These are phyloP conservation scores for Silybum marianum DNA, from an alignment of 129 eudicot genomes.

Conservation along the genomic window DNA sequence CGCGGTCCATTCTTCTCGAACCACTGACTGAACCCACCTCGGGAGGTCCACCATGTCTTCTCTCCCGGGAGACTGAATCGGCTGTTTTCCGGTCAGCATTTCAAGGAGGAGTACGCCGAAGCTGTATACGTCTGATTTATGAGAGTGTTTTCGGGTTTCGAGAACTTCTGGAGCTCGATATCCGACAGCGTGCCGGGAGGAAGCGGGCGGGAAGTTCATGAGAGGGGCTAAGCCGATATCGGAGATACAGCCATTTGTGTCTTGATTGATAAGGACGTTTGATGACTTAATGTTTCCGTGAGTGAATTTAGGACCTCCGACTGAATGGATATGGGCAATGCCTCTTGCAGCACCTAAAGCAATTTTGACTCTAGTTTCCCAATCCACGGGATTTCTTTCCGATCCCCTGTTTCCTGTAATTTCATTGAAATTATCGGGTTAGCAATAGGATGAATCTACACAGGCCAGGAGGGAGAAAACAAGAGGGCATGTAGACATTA, in stretches of 20 bases:
- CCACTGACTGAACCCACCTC: slow-evolving; percentile 93
- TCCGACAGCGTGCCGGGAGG: slow-evolving; percentile 64
- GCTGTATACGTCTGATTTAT: slow-evolving; percentile 88
- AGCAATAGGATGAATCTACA: too few relatives aligned
- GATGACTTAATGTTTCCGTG: slow-evolving; percentile 87
- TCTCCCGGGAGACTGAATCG: slow-evolving; percentile 74
- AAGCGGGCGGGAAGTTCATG: slow-evolving; percentile 65
- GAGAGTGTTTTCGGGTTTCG: slow-evolving; percentile 73
- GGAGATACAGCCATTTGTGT: slow-evolving; percentile 60
- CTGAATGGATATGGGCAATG: slow-evolving; percentile 68
- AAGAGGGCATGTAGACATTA: too few relatives aligned
- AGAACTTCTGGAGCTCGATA: slow-evolving; percentile 89
- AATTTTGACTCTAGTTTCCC: slow-evolving; percentile 78
- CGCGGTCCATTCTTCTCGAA: slow-evolving; percentile 92
- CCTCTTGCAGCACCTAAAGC: slow-evolving; percentile 81
- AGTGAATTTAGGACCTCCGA: slow-evolving; percentile 72
- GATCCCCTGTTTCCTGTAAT: slow-evolving; percentile 62
- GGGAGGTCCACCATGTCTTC: slow-evolving; percentile 86
- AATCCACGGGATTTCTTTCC: slow-evolving; percentile 60
- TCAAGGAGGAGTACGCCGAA: slow-evolving; percentile 82
- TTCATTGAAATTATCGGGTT: not conserved
- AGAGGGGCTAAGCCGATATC: slow-evolving; percentile 77
- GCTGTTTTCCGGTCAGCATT: slow-evolving; percentile 85
- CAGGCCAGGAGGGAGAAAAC: too few relatives aligned
- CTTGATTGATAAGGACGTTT: slow-evolving; percentile 70